A percentile compares a stretch with the other conserved stretches of the same genome.
Conservation (phyloP, 2,329 filamentous ascomycete genomes). For the Talaromyces sp. region DNA sequence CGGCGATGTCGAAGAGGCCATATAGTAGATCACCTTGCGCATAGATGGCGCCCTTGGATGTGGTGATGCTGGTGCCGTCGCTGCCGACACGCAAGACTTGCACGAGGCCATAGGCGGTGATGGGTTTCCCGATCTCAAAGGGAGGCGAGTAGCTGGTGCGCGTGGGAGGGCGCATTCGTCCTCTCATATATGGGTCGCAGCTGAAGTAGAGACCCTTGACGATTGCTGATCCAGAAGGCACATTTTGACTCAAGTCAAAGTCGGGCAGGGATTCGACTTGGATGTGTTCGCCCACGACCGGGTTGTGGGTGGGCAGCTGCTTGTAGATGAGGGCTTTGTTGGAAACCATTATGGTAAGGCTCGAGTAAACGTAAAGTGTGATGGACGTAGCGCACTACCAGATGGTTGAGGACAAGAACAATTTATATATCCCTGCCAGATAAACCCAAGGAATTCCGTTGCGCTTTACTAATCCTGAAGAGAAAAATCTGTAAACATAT, state of each 20-base stretch:
- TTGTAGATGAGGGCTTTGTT: constrained; percentile 79
- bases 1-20: constrained; percentile 50
- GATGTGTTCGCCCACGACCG: constrained; percentile 68
- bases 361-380: too few species aligned
- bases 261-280: constrained; percentile 58
- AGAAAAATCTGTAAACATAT: neutral
- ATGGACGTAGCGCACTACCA: too few species aligned
- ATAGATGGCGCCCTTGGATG: constrained; percentile 21
- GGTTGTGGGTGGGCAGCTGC: constrained; percentile 61
- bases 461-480: neutral
- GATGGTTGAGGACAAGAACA: neutral
- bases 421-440: neutral
- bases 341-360: constrained; percentile 28
- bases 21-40: constrained; percentile 64
- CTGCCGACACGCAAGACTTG: constrained; percentile 69
- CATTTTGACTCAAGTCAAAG: constrained; percentile 58
- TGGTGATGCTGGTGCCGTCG: neutral
- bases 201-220: constrained; percentile 70
- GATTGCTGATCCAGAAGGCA: constrained; percentile 63
- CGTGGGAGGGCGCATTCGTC: constrained; percentile 65
- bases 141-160: constrained; percentile 65
- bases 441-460: neutral
- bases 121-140: constrained; percentile 59
- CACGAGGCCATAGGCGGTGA: constrained; percentile 61
- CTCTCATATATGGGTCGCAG: constrained; percentile 81